These are phyloP conservation scores for Harringtonia aguacate DNA, from an alignment of 2,329 filamentous ascomycete genomes.

Conservation along the genomic window DNA sequence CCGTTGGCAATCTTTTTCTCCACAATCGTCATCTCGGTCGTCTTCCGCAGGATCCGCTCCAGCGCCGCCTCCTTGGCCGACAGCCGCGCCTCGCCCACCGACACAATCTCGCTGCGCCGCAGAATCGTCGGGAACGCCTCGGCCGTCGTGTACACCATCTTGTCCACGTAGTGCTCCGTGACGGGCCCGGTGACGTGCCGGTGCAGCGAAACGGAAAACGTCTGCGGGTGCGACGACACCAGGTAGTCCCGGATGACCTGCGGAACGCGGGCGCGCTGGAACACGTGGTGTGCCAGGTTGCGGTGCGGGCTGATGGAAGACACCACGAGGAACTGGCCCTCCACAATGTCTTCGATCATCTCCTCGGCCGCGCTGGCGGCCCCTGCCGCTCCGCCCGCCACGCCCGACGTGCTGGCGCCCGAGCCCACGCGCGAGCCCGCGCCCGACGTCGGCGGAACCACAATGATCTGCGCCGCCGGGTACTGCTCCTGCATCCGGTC, in stretches of 20 bases:
- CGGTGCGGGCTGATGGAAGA: conserved; percentile 73
- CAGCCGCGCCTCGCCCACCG: conserved; percentile 54
- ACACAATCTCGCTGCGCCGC: conserved; percentile 73
- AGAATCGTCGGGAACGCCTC: conserved; percentile 89
- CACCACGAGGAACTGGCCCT: conserved; percentile 83
- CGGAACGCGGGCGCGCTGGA: conserved; percentile 76
- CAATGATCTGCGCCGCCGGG: conserved; percentile 69
- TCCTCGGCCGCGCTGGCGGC: conserved; percentile 39
- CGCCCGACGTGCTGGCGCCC: neutral
- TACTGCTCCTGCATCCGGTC: conserved; percentile 90
- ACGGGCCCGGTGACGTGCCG: conserved; percentile 59
- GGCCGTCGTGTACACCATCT: conserved; percentile 70
- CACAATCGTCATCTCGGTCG: conserved; percentile 66
- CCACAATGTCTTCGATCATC: conserved; percentile 56
- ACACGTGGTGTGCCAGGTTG: conserved; percentile 72
- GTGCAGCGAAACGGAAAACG: conserved; percentile 67
- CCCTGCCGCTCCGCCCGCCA: neutral
- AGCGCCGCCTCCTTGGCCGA: conserved; percentile 77
- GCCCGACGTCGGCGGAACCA: conserved; percentile 5
- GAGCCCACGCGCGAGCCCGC: conserved; percentile 4
- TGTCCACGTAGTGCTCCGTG: conserved; percentile 69
- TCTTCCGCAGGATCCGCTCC: conserved; percentile 84
- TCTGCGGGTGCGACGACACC: conserved; percentile 63
- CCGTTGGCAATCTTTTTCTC: conserved; percentile 66
- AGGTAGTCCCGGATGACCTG: conserved; percentile 80